These are phyloP conservation scores for Cystofilobasidium bisporidii DNA, from an alignment of 768 basidiomycete genomes.

Conservation along the genomic window DNA sequence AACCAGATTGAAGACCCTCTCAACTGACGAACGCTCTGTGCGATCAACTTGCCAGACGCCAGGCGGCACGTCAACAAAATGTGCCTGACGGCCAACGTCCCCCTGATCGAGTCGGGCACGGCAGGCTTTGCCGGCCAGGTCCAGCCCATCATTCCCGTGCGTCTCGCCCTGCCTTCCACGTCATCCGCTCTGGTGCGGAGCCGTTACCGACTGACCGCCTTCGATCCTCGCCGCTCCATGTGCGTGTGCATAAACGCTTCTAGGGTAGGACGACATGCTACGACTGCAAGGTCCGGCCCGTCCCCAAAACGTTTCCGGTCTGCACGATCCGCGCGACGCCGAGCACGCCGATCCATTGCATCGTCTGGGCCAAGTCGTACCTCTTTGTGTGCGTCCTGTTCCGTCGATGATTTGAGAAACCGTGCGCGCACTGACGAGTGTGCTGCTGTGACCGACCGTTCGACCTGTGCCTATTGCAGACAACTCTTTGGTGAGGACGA, in stretches of 20 bases:
- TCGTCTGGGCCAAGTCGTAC: slow-evolving; percentile 98
- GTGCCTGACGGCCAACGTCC: slow-evolving; percentile 85
- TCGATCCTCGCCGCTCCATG: too few species aligned
- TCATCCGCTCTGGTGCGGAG: too few species aligned
- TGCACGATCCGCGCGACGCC: slow-evolving; percentile 97
- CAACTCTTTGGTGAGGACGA: slow-evolving; percentile 88
- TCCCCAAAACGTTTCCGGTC: slow-evolving; percentile 89
- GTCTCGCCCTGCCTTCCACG: slow-evolving; percentile 36
- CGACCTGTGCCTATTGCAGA: slow-evolving; percentile 41
- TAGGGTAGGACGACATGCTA: slow-evolving; percentile 89
- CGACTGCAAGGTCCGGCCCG: slow-evolving; percentile 86
- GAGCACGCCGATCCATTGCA: slow-evolving; percentile 94
- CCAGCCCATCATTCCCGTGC: slow-evolving; percentile 68
- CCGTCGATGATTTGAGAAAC: not conserved
- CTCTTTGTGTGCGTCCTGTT: slow-evolving; percentile 64
- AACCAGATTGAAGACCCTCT: not conserved
- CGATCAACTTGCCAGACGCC: slow-evolving; percentile 53
- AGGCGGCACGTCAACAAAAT: slow-evolving; percentile 93
- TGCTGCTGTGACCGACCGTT: too few species aligned
- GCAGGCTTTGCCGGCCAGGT: slow-evolving; percentile 96
- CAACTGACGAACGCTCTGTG: not conserved
- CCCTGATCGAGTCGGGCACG: slow-evolving; percentile 90
- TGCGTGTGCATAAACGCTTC: not conserved
- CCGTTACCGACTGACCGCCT: too few species aligned
- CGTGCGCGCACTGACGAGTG: too few species aligned